Evolutionary conservation across 202 grass and related monocot species (phyloP).

Genomic region (Schoenoplectus tabernaemontani): DNA sequence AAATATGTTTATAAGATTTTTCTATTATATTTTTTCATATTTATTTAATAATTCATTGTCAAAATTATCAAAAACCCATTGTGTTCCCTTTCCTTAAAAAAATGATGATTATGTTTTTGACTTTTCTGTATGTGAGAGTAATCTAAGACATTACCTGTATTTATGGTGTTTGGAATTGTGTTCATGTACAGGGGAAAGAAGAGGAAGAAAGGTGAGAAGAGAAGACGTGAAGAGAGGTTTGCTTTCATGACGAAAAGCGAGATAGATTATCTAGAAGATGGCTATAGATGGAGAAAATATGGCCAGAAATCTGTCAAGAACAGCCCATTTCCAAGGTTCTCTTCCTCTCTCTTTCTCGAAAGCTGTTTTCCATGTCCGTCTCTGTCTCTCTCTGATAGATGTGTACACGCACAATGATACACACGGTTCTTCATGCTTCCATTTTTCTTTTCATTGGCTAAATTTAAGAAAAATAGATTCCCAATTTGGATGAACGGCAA

Average conservation of each 20-base stretch:
- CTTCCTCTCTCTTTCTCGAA: neutral
- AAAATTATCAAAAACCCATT: too few relatives aligned
- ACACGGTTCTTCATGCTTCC: too few relatives aligned
- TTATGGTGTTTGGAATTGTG: neutral
- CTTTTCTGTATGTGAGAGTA: neutral
- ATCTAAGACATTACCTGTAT: neutral
- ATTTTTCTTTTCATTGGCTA: neutral
- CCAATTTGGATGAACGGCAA: too few relatives aligned
- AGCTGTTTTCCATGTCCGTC: too few relatives aligned
- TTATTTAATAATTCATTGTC: too few relatives aligned
- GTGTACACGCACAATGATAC: too few relatives aligned
- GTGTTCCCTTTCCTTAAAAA: neutral
- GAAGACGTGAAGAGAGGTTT: slow-evolving; percentile 49
- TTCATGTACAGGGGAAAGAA: neutral
- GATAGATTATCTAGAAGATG: slow-evolving; percentile 56
- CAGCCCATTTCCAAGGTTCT: slow-evolving; percentile 57
- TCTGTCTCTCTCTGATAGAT: too few relatives aligned
- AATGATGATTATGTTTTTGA: neutral
- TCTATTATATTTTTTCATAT: too few relatives aligned
- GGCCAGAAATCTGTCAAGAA: slow-evolving; percentile 81
- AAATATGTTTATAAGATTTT: too few relatives aligned
- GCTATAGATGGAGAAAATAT: slow-evolving; percentile 70
- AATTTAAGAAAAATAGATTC: neutral
- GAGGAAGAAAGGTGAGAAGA: slow-evolving; percentile 47
- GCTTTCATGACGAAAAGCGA: slow-evolving; percentile 89